Evolutionary conservation across 352 stramenopile species (phyloP).

Genomic region (Bremia lactucae): DNA sequence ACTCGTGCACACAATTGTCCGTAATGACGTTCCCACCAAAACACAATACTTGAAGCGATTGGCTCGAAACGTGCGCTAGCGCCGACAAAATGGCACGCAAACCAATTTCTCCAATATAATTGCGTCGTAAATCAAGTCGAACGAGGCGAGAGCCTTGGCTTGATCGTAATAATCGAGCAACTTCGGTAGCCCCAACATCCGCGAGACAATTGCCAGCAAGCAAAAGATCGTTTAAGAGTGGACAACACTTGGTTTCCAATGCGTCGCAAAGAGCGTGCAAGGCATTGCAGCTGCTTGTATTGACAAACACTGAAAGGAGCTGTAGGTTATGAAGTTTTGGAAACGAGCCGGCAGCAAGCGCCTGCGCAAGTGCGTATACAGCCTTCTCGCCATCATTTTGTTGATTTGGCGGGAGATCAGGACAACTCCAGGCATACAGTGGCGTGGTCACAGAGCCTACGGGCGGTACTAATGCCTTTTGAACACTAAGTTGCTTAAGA

Average conservation of each 20-base stretch:
- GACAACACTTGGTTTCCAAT: conserved; percentile 35
- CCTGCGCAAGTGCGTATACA: conserved; percentile 31
- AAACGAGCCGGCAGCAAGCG: conserved; percentile 27
- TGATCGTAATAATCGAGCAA: conserved; percentile 34
- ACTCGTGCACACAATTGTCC: conserved; percentile 50
- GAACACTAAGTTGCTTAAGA: conserved; percentile 47
- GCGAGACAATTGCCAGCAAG: conserved; percentile 59
- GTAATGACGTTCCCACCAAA: conserved; percentile 76
- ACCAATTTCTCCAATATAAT: conserved; percentile 60
- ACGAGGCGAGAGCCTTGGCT: conserved; percentile 22
- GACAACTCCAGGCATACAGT: conserved; percentile 56
- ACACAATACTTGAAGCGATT: conserved; percentile 53
- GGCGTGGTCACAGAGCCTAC: conserved; percentile 11
- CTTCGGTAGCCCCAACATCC: conserved; percentile 36
- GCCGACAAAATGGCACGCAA: conserved; percentile 30
- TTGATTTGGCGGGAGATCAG: conserved; percentile 43
- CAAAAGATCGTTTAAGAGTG: conserved; percentile 39
- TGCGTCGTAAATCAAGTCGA: conserved; percentile 55
- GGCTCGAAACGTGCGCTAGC: conserved; percentile 14
- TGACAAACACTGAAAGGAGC: conserved; percentile 61
- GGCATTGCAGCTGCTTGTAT: conserved; percentile 46
- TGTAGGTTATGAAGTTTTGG: conserved; percentile 40
- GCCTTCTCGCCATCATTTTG: conserved; percentile 44
- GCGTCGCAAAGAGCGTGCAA: conserved; percentile 30
- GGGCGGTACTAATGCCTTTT: conserved; percentile 14